Base-by-base conservation (phyloP, 2,329 filamentous ascomycete species). In the Volutella citrinella region DNA sequence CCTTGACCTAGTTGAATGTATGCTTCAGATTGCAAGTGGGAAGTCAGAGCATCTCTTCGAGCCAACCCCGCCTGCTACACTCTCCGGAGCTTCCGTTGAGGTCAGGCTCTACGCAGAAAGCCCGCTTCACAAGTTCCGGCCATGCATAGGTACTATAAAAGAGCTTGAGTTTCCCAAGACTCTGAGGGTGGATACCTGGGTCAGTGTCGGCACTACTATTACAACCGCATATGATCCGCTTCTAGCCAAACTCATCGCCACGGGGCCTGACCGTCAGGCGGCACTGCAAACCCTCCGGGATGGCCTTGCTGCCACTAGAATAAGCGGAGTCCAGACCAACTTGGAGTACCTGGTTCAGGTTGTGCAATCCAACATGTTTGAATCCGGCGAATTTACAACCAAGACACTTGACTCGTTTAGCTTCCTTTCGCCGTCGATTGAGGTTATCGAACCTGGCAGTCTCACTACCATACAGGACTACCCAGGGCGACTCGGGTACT, bases 211-310 rank as follows among this genome's bases (percentile, higher is more conserved):
- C 6, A 82, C 85, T 37, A 75, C 84, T 47, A 76, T 89, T 3
- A 84, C 83, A 0, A 79, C 81, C 5, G 78, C 84, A 44, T 89
- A 88, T 54, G 84, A 89, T 48, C 83, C 84, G 0, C 81, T 88
- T 70, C 80, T 89, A 30, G 79, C 83, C 2, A 88, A 89, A 53
- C 65, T 88, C 43, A 87, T 87, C 33, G 78, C 85, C 1, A 70
- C 72, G 32, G 84, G 77, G 0, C 63, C 66, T 2, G 70, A 72
- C 27, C 70, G 84, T 16, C 60, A 72, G 39, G 74, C 78, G 24
- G 81, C 82, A 1, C 66, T 87, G 6, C 69, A 76, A 32, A 85
- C 82, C 39, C 64, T 88, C 13, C 68, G 69, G 0, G 60, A 69
- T 1, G 82, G 82, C 0, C 60, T 87, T 5, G 76, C 78, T 48